Evolutionary conservation across 441 rosid species (phyloP), one percentile per base, ranked within the genome.

Genomic region (Gossypium schwendimanii): DNA sequence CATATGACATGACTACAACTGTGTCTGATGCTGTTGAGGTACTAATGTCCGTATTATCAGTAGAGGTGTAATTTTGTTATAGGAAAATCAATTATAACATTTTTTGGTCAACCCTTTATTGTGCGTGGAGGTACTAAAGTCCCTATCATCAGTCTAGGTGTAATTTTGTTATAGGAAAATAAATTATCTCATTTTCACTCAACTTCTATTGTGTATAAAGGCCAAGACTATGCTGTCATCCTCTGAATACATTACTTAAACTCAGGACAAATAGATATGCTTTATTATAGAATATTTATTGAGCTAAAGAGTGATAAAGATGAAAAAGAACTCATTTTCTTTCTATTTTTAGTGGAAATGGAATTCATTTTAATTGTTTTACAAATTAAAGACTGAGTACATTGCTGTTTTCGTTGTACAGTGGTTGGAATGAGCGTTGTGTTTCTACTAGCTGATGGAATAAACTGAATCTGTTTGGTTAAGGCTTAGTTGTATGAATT

Each of bases 11-110:
- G 98, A 87, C 95, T 76, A 91, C 98, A 39, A 91, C 99, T 47
- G 95, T 91, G 58, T 83, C 95, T 63, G 99, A 95, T 87, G 95
- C 97, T 75, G 97, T 95, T 65, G 97, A 93, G 99, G 99, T 95
- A 88, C 73, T 70, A 60, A 64, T 45, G 23, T 24, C 54, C 10
- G 5, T 26, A 67, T 67, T 41, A 26, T 49, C 71, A 49, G 4
- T 49, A 15, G 26, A 49, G 9, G 1, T 67, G 58, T 67, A 49
- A 26, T 26, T 67, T 67, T 49, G 53, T 24, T 66, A 8, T n/a
- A 47, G 15, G 41, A 47, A 64, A 8, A 49, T 24, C 31, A 28
- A 28, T 28, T 28, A 3, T 28, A 28, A 28, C 33, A 28, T 28
- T 28, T 28, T 28, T 28, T 0, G 6, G 33, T 28, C 33, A 28